phyloP scores from a whole-genome alignment of 148 eudicot genomes.

The Dysphania ambrosioides region DNA sequence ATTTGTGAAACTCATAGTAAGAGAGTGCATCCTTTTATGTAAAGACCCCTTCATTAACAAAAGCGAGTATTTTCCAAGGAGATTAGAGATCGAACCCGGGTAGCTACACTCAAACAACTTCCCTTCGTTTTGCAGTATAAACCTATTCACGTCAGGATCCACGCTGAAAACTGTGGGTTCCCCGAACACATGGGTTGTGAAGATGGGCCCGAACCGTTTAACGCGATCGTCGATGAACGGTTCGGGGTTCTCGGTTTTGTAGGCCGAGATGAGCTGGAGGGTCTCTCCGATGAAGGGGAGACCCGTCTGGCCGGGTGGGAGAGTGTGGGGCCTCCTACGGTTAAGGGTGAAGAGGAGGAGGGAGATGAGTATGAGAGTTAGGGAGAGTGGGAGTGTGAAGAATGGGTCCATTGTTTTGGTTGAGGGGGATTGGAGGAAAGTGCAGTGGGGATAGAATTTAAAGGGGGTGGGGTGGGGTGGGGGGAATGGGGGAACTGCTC shows the following conservation, averaged over 20 bases:
- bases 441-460: neutral
- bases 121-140: neutral
- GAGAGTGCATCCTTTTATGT: neutral
- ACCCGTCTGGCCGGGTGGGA: neutral
- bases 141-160: neutral
- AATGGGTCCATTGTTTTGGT: neutral
- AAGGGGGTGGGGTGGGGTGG: neutral
- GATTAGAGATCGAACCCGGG: neutral
- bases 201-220: neutral
- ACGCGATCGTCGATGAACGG: neutral
- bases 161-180: neutral
- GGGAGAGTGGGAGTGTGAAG: conserved; percentile 16
- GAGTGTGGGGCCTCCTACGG: neutral
- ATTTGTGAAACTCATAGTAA: neutral
- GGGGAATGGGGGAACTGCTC: too few relatives aligned
- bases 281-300: neutral
- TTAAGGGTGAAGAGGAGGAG: neutral
- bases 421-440: neutral
- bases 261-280: neutral
- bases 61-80: neutral
- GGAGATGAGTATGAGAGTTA: neutral
- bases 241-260: neutral
- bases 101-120: neutral
- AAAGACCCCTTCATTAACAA: neutral
- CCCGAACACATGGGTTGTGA: neutral